Evolutionary conservation across 805 yeast genomes (phyloP), one percentile per base, ranked within the genome.

Genomic region (Starmera amethionina): DNA sequence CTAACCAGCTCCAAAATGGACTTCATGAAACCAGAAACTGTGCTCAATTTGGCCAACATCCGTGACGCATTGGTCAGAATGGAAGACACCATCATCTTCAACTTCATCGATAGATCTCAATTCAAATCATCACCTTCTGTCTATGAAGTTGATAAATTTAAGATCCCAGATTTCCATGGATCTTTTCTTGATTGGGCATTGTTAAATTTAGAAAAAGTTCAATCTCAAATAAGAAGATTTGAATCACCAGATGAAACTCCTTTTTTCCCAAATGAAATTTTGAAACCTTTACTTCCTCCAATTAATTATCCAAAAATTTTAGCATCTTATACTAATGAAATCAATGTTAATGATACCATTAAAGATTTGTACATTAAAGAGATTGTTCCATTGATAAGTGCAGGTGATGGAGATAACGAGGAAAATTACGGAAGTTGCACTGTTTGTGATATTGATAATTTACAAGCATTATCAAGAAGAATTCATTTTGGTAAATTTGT

Each of bases 401-500:
- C 79, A 31, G 72, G 67, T 32, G 54, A 60, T 30, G 82, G 86
- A 2, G 94, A 88, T 42, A 94, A 88, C 54, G 65, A 70, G 34
- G 96, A 88, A 56, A 93, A 89, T 60, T 68, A 78, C 41, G 98
- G 98, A 2, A 82, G 95, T 25, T 85, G 93, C 32, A 80, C 95
- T 4, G 66, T 77, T 32, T 70, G 86, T 46, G 98, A 93, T 57
- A 83, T 90, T 42, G 95, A 84, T 49, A 77, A 83, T 48, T 69
- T 93, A 48, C 96, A 93, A 60, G 81, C 95, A 5, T 64, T 93
- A 35, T 83, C 95, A 8, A 72, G 98, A 53, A 73, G 98, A 57
- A 86, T 93, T 50, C 98, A 93, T 63, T 93, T 90, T 63, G 98
- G 98, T 38, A 85, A 84, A 62, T 93, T 90, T 68, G 98, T 93